Conservation (phyloP, 768 basidiomycete species). For the Tylopilus sp. region DNA sequence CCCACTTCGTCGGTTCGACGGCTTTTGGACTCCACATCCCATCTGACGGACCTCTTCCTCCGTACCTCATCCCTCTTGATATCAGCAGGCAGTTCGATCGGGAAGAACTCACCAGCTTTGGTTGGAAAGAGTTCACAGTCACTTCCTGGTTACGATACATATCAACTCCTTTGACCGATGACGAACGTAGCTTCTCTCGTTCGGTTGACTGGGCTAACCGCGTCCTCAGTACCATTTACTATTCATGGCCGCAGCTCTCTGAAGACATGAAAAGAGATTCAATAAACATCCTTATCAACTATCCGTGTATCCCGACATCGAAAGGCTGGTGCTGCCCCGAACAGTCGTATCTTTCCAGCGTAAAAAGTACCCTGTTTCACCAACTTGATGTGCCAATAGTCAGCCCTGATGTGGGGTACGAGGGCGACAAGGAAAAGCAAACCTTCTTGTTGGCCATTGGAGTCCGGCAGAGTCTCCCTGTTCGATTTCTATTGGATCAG, state of each 20-base stretch:
- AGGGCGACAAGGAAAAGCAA: constrained; percentile 26
- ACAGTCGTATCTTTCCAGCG: constrained; percentile 76
- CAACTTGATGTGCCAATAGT: neutral
- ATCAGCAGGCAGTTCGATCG: constrained; percentile 47
- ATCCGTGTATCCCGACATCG: constrained; percentile 42
- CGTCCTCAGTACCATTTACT: constrained; percentile 47
- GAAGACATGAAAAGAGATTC: constrained; percentile 31
- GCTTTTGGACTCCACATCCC: constrained; percentile 50
- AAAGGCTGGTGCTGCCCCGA: constrained; percentile 63
- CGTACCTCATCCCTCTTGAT: constrained; percentile 5
- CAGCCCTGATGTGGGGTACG: no score
- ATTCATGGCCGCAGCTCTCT: constrained; percentile 65
- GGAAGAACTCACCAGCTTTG: constrained; percentile 56
- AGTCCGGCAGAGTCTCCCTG: neutral
- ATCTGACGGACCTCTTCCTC: constrained; percentile 12
- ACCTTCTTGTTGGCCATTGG: neutral
- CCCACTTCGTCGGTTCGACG: constrained; percentile 67
- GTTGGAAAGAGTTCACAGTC: constrained; percentile 75
- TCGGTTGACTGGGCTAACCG: constrained; percentile 78
- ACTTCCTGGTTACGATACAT: constrained; percentile 74
- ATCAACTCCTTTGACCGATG: constrained; percentile 39
- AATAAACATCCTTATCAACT: constrained; percentile 30
- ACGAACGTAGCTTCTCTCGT: constrained; percentile 58
- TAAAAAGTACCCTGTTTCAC: constrained; percentile 42
- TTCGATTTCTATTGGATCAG: neutral